phyloP scores from a whole-genome alignment of 495 filamentous ascomycete genomes.

The Jackrogersella multiformis region DNA sequence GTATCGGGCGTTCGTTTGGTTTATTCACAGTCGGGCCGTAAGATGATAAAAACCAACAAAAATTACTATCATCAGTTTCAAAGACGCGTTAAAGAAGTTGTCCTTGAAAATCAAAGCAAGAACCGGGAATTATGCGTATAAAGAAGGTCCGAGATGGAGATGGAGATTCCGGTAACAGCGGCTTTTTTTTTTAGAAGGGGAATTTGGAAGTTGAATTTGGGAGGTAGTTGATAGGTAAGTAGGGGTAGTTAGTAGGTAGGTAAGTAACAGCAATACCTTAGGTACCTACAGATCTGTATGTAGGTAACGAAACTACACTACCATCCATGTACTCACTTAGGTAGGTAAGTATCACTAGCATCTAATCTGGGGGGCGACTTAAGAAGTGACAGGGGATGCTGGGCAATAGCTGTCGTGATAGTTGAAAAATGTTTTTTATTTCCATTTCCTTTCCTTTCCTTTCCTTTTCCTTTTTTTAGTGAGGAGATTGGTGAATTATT shows the following conservation, averaged over 20 bases:
- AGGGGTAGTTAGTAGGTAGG: not conserved
- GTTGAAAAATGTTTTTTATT: conserved; percentile 18
- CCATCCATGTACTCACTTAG: not conserved
- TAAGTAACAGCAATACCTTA: not conserved
- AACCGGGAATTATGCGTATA: conserved; percentile 27
- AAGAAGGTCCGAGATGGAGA: conserved; percentile 26
- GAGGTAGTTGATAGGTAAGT: conserved; percentile 14
- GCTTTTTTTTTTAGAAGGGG: too few species aligned
- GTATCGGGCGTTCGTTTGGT: conserved; percentile 2
- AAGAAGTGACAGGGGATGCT: conserved; percentile 27
- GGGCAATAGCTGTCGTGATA: conserved; percentile 31
- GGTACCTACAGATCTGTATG: not conserved
- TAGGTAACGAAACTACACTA: conserved; percentile 23
- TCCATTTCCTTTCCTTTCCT: conserved; percentile 1
- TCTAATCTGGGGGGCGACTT: conserved; percentile 23
- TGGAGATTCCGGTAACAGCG: conserved; percentile 33
- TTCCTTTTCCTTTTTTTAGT: not conserved
- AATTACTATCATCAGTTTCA: not conserved
- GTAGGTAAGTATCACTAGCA: not conserved
- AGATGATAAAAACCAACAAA: conserved; percentile 17
- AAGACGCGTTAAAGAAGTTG: conserved; percentile 7
- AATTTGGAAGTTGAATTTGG: conserved; percentile 16
- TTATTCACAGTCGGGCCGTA: conserved; percentile 18
- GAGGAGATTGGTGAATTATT: conserved; percentile 27
- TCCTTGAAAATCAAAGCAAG: not conserved